Base-by-base conservation (phyloP, 1,284 basidiomycete genomes). In the Rhodotorula sp. region DNA sequence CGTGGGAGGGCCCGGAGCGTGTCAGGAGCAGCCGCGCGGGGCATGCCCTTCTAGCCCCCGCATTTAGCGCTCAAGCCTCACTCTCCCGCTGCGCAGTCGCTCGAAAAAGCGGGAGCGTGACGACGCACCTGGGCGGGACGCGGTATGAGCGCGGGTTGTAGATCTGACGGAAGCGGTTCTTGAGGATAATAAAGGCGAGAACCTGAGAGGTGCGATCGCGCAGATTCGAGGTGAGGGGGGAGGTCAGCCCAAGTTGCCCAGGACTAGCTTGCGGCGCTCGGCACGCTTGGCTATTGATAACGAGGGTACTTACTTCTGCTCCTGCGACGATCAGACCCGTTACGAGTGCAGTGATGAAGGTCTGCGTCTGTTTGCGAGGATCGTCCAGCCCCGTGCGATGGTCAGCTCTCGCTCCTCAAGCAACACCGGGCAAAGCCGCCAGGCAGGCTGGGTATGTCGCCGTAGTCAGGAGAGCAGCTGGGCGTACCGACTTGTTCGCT, bases 81-180 rank as follows among this genome's bases (percentile, higher is more conserved):
- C 10, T 15, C 27, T 8, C 12, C 22, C 25, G 22, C 6, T 1
- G 34, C 56, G 36, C 27, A 7, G 34, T 9, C 3, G 3, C 12
- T 25, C 21, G 15, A 17, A 21, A 1, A 7, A 51, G n/a, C 34
- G 25, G 44, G 19, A 44, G 19, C 15, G 44, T n/a, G n/a, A 7
- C 19, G 10, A 54, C 67, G 44, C n/a, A 78, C 71, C 77, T 70
- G 29, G 79, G 77, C 29, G 78, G 75, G 25, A 71, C 70, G 50
- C 81, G 79, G 73, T 78, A 81, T 22, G 81, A 78, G 50, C 82
- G 78, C 7, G 83, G 82, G 63, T 78, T 73, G 74, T 84, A 84
- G 69, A 84, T 79, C 67, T 81, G 79, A 32, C 72, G 67, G 76
- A 83, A 82, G 57, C 77, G 76, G 50, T 80, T 80, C 44, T 82